Evolutionary conservation across 192 early-diverging fungal species (phyloP).

Genomic region (Borealophlyctis nickersoniae): DNA sequence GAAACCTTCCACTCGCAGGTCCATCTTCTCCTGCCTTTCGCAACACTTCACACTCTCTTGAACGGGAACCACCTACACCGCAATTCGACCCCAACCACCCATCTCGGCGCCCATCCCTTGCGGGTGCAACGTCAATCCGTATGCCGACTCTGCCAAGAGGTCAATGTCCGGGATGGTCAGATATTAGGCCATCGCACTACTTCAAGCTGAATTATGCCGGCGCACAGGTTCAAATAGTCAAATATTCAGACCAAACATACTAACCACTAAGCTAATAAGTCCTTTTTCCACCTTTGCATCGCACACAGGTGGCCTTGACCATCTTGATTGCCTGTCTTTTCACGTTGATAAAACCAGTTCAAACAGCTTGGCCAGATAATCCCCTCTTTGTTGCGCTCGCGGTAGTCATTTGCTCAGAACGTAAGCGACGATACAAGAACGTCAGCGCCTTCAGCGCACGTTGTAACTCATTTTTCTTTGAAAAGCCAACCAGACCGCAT

Average conservation of each 20-base stretch:
- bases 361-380: constrained; percentile 12
- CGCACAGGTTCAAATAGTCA: too few relatives aligned
- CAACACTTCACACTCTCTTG: too few relatives aligned
- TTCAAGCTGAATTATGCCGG: constrained; percentile 23
- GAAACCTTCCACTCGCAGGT: too few relatives aligned
- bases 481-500: constrained; percentile 23
- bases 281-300: too few relatives aligned
- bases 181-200: not conserved
- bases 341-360: constrained; percentile 20
- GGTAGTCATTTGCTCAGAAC: constrained; percentile 13
- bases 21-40: too few relatives aligned
- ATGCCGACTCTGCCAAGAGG: not conserved
- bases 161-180: not conserved
- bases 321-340: constrained; percentile 13
- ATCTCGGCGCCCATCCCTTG: not conserved
- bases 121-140: not conserved
- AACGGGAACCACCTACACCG: not conserved
- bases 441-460: not conserved
- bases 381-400: constrained; percentile 18
- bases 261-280: too few relatives aligned
- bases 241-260: too few relatives aligned
- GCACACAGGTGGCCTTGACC: constrained; percentile 15
- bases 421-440: constrained; percentile 2
- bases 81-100: not conserved
- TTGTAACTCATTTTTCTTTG: not conserved